Evolutionary conservation across 768 basidiomycete species (phyloP).

Genomic region (Holtermannia corniformis): DNA sequence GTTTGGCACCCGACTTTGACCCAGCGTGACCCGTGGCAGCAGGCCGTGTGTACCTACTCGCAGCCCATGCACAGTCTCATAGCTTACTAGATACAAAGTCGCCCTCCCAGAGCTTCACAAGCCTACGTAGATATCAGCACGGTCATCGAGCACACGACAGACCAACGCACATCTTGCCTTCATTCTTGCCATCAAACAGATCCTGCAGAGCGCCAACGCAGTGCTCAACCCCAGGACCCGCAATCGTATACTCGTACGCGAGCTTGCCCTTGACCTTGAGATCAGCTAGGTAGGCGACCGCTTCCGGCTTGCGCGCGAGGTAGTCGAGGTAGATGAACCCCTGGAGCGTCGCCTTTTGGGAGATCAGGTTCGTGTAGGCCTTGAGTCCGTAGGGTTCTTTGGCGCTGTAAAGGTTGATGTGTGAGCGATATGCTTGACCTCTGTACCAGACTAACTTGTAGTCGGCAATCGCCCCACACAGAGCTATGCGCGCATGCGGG

Average conservation of each 20-base stretch:
- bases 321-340: slow-evolving; percentile 86
- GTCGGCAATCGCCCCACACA: slow-evolving; percentile 81
- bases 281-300: slow-evolving; percentile 24
- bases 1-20: too few species aligned
- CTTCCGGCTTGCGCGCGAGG: slow-evolving; percentile 35
- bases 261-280: slow-evolving; percentile 27
- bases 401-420: slow-evolving; percentile 10
- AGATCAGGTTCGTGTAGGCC: slow-evolving; percentile 60
- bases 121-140: slow-evolving; percentile 8
- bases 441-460: slow-evolving; percentile 45
- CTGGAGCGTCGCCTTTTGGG: slow-evolving; percentile 65
- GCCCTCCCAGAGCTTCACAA: slow-evolving; percentile 11
- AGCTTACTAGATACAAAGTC: not conserved
- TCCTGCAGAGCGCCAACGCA: slow-evolving; percentile 23
- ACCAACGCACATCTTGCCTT: slow-evolving; percentile 9
- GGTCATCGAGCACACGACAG: not conserved
- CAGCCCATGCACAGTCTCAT: too few species aligned
- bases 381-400: slow-evolving; percentile 43
- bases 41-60: too few species aligned
- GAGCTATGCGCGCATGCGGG: slow-evolving; percentile 61
- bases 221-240: slow-evolving; percentile 9
- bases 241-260: slow-evolving; percentile 29
- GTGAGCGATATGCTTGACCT: not conserved
- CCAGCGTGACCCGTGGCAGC: not conserved
- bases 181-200: slow-evolving; percentile 23